phyloP scores from a whole-genome alignment of 202 grass and related monocot species.

The Zoysia matrella region DNA sequence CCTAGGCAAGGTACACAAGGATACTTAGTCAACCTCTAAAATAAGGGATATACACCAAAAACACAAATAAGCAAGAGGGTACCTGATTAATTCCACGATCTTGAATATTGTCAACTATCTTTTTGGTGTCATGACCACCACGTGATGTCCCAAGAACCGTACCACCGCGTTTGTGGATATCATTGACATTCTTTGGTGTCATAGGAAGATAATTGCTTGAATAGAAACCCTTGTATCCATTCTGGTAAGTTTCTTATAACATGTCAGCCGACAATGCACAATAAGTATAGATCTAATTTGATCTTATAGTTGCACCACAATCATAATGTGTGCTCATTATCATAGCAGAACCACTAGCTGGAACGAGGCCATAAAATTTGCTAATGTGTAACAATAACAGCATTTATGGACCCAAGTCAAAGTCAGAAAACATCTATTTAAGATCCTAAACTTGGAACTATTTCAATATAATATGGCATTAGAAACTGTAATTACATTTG shows the following conservation, averaged over 20 bases:
- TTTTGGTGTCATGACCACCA: too few species aligned
- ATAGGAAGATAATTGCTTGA: conserved; percentile 80
- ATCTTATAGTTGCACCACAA: not conserved
- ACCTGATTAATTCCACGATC: conserved; percentile 97
- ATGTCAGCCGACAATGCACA: conserved; percentile 32
- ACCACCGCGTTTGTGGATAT: conserved; percentile 93
- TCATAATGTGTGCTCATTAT: not conserved
- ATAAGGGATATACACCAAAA: too few species aligned
- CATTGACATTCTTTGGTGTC: conserved; percentile 89
- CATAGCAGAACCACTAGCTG: conserved; percentile 26
- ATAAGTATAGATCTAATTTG: not conserved
- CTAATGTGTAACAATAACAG: conserved; percentile 8
- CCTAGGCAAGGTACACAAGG: conserved; percentile 47
- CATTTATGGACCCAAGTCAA: not conserved
- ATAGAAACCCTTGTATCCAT: conserved; percentile 99
- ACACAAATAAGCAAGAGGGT: not conserved
- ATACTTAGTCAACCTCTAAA: conserved; percentile 1
- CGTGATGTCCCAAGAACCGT: conserved; percentile 22
- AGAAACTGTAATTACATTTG: not conserved
- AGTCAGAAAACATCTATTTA: not conserved
- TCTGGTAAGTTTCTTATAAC: conserved; percentile 55
- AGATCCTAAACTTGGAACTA: not conserved
- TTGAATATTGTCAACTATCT: conserved; percentile 55
- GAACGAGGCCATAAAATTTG: conserved; percentile 5
- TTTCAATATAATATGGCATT: not conserved